These are phyloP conservation scores for Trichosporon asahii DNA, from an alignment of 1,284 basidiomycete genomes.

Conservation along the genomic window DNA sequence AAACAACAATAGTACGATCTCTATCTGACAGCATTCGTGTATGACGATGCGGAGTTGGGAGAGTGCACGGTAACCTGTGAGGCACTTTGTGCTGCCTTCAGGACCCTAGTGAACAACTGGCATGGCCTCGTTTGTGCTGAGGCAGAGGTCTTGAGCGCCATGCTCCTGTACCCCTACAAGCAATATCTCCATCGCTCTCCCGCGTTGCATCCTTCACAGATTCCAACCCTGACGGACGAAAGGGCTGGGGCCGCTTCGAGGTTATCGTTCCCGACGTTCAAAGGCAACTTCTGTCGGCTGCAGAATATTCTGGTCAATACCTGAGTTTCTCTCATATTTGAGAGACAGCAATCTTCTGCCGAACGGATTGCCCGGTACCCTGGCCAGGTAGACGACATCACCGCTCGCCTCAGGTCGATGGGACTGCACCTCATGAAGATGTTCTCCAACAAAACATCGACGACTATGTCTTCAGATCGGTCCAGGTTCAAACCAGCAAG, in stretches of 20 bases:
- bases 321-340: background rate
- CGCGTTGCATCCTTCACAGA: too few relatives aligned
- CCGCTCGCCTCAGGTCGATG: background rate
- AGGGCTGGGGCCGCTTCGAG: background rate
- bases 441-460: background rate
- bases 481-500: background rate
- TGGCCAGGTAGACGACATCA: background rate
- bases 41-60: background rate
- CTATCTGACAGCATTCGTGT: background rate
- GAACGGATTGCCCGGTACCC: background rate
- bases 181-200: too few relatives aligned
- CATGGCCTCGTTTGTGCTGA: background rate
- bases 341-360: background rate
- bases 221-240: too few relatives aligned
- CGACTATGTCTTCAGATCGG: background rate
- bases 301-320: background rate
- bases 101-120: background rate
- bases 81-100: background rate
- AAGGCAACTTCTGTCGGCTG: background rate
- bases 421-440: background rate
- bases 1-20: background rate
- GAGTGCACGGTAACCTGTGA: background rate
- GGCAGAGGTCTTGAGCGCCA: background rate
- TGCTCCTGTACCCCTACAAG: background rate
- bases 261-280: background rate